These are phyloP conservation scores for Cicer chorassanicum DNA, from an alignment of 306 rosid genomes.

Conservation along the genomic window DNA sequence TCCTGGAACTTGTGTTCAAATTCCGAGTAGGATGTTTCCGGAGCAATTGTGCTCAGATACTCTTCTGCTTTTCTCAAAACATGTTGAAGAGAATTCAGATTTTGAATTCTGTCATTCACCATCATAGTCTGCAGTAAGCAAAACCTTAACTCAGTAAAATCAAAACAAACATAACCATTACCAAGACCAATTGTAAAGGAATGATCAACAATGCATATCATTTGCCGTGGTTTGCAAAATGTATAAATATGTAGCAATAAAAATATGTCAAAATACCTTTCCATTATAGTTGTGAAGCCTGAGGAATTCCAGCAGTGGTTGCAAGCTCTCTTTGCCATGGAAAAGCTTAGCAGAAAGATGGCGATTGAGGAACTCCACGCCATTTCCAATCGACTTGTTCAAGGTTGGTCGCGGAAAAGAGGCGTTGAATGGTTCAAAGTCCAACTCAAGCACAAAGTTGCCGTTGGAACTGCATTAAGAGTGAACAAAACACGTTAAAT, in stretches of 20 bases:
- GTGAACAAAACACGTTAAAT: background rate
- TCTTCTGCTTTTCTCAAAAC: slow-evolving; percentile 90
- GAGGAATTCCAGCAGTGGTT: slow-evolving; percentile 85
- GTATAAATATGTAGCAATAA: background rate
- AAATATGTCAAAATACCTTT: slow-evolving; percentile 54
- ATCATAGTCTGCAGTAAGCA: slow-evolving; percentile 70
- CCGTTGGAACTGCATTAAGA: slow-evolving; percentile 61
- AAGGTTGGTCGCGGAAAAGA: slow-evolving; percentile 91
- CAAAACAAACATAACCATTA: background rate
- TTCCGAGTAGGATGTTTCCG: slow-evolving; percentile 65
- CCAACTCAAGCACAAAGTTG: slow-evolving; percentile 93
- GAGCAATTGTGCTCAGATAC: slow-evolving; percentile 55
- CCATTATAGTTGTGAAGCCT: slow-evolving; percentile 87
- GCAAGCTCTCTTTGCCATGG: slow-evolving; percentile 97
- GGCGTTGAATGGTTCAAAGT: slow-evolving; percentile 87
- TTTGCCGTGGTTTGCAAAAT: background rate
- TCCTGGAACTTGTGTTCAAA: slow-evolving; percentile 74
- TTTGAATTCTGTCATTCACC: slow-evolving; percentile 85
- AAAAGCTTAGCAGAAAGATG: slow-evolving; percentile 97
- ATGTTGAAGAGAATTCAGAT: slow-evolving; percentile 71
- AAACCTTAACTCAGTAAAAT: slow-evolving; percentile 30
- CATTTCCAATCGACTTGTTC: slow-evolving; percentile 93
- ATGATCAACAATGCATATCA: background rate
- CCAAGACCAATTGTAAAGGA: slow-evolving; percentile 1
- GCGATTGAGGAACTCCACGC: slow-evolving; percentile 98